These are phyloP conservation scores for Rubia tinctorum DNA, from an alignment of 305 asterid species.

Conservation along the genomic window DNA sequence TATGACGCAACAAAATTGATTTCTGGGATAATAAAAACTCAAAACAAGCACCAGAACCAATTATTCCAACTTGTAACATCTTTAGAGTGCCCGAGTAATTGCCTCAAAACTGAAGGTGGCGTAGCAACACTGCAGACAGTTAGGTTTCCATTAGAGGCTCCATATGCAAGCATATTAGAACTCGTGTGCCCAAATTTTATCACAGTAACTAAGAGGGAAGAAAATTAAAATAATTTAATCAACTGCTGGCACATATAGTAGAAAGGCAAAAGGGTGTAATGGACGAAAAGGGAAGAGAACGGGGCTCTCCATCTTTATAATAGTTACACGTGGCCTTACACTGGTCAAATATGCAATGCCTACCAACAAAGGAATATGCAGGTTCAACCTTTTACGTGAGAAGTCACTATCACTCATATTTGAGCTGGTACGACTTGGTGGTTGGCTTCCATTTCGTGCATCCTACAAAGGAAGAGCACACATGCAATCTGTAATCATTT, in stretches of 20 bases:
- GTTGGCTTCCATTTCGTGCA: slow-evolving; percentile 47
- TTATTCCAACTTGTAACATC: slow-evolving; percentile 94
- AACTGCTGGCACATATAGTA: slow-evolving; percentile 7
- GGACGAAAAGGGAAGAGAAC: background rate
- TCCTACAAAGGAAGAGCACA: slow-evolving; percentile 46
- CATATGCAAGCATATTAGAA: slow-evolving; percentile 95
- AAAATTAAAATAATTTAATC: slow-evolving; percentile 17
- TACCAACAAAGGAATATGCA: slow-evolving; percentile 96
- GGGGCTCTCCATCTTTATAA: slow-evolving; percentile 19
- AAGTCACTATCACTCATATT: slow-evolving; percentile 59
- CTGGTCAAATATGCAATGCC: slow-evolving; percentile 96
- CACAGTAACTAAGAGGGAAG: slow-evolving; percentile 63
- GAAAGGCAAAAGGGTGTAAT: background rate
- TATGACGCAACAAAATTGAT: slow-evolving; percentile 15
- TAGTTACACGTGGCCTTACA: slow-evolving; percentile 95
- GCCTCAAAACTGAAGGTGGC: slow-evolving; percentile 68
- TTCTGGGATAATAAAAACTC: slow-evolving; percentile 29
- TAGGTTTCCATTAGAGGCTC: slow-evolving; percentile 95
- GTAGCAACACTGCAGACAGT: slow-evolving; percentile 73
- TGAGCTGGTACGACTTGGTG: slow-evolving; percentile 73
- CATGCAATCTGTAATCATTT: slow-evolving; percentile 4
- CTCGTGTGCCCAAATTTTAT: slow-evolving; percentile 95
- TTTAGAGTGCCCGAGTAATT: slow-evolving; percentile 86
- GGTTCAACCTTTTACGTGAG: slow-evolving; percentile 73
- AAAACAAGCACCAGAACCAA: slow-evolving; percentile 43